A percentile compares a stretch with the other conserved stretches of the same genome.
These are phyloP conservation scores for Gossypium schwendimanii DNA, from an alignment of 441 rosid genomes.

Conservation along the genomic window DNA sequence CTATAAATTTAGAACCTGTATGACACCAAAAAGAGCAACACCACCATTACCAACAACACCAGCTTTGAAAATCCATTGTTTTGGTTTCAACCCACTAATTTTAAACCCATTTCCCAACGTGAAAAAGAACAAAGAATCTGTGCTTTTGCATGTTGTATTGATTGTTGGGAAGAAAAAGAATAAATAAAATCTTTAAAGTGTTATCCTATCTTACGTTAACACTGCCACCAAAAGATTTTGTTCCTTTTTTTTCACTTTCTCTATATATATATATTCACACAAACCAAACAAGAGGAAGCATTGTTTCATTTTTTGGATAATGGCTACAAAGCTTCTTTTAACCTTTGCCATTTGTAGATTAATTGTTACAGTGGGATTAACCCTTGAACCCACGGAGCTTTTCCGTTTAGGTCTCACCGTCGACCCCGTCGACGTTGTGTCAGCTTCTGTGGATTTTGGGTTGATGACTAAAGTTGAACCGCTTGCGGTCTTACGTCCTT, in stretches of 20 bases:
- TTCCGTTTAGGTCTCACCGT: conserved; percentile 47
- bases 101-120: neutral
- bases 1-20: conserved; percentile 51
- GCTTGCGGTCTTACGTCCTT: conserved; percentile 67
- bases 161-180: neutral
- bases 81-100: neutral
- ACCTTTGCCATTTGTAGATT: conserved; percentile 45
- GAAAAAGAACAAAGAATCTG: neutral
- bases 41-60: conserved; percentile 20
- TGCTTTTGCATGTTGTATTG: neutral
- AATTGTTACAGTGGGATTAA: conserved; percentile 61
- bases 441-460: conserved; percentile 66
- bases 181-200: neutral
- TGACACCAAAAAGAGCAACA: conserved; percentile 31
- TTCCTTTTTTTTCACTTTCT: neutral
- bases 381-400: conserved; percentile 44
- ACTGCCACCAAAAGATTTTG: neutral
- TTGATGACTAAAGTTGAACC: conserved; percentile 37
- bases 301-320: conserved; percentile 14
- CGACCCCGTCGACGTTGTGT: conserved; percentile 44
- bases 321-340: conserved; percentile 46
- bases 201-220: neutral
- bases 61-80: neutral
- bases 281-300: neutral
- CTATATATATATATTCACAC: neutral